Evolutionary conservation across 1,139 yeast species (phyloP).

Genomic region (Zygoascus meyerae): DNA sequence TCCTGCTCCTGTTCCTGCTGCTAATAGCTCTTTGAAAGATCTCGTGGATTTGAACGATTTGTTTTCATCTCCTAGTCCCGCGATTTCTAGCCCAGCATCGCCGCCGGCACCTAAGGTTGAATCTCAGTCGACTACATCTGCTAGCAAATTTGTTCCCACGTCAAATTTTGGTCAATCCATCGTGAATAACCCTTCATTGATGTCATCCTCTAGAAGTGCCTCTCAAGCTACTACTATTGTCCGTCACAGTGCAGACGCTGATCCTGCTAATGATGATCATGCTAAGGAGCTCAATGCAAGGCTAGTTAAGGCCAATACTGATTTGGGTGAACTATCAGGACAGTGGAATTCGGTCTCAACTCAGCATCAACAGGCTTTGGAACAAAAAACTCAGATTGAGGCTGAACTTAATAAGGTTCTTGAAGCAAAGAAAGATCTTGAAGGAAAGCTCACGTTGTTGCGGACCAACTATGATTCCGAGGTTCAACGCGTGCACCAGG

Average conservation of each 20-base stretch:
- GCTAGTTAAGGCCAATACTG: constrained; percentile 58
- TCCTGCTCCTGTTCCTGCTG: constrained; percentile 13
- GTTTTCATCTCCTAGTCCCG: constrained; percentile 36
- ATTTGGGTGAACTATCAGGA: constrained; percentile 78
- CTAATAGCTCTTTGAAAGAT: constrained; percentile 25
- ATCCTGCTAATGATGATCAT: background rate
- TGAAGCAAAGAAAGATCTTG: constrained; percentile 63
- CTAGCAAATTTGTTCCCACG: constrained; percentile 46
- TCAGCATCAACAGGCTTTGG: constrained; percentile 67
- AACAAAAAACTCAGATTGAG: constrained; percentile 68
- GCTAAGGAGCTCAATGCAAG: constrained; percentile 1
- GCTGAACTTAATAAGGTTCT: constrained; percentile 64
- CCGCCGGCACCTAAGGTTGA: background rate
- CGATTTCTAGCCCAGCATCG: constrained; percentile 19
- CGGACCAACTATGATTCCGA: constrained; percentile 73
- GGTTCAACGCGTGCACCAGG: constrained; percentile 55
- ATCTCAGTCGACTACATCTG: background rate
- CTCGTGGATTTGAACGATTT: constrained; percentile 36
- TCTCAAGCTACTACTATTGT: constrained; percentile 18
- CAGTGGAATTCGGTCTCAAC: constrained; percentile 73
- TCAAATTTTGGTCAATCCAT: constrained; percentile 65
- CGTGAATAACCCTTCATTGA: constrained; percentile 27
- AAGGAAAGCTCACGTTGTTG: constrained; percentile 58
- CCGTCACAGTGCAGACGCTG: constrained; percentile 7
- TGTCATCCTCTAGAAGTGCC: constrained; percentile 13